Evolutionary conservation across 352 stramenopile genomes (phyloP), one percentile per base, ranked within the genome.

Genomic region (Phytophthora quininea): DNA sequence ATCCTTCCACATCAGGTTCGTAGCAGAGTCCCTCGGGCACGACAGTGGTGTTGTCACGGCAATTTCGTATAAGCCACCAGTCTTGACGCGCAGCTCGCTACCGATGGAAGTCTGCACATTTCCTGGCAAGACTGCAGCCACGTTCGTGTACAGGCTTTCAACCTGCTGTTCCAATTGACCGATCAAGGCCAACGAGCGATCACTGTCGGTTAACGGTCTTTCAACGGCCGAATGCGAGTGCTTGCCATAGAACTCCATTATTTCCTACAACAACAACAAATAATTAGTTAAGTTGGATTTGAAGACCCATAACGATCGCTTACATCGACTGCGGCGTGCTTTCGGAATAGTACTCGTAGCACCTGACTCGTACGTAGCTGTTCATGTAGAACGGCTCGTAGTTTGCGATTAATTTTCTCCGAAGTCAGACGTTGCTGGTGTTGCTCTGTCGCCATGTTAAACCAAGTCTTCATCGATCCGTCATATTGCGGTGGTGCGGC

Each of bases 151-250:
- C n/a, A 77, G 47, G 8, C 30, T 29, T 4, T 50, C 56, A 29
- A 72, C 64, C 53, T 27, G 58, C 2, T 60, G 58, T 29, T 74
- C 60, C n/a, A 77, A 66, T 33, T 65, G 65, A 10, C 46, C 42
- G 9, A 77, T 68, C 27, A 71, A 8, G 11, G n/a, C 5, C 8
- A 29, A 24, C 6, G 42, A 50, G 19, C 37, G 49, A 19, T 67
- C 43, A n/a, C 40, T 1, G 9, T 42, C 19, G 1, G 31, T 15
- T 9, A 47, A 15, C 12, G 60, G 52, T 1, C 31, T 11, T n/a
- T n/a, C n/a, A n/a, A n/a, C n/a, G n/a, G n/a, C n/a, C n/a, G n/a
- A n/a, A n/a, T n/a, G n/a, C n/a, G n/a, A n/a, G 46, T 43, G 37
- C 37, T 43, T 7, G 12, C 37, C 7, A 12, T 43, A 7, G 12